Evolutionary conservation across 148 eudicot species (phyloP).

Genomic region (Bassia scoparia): DNA sequence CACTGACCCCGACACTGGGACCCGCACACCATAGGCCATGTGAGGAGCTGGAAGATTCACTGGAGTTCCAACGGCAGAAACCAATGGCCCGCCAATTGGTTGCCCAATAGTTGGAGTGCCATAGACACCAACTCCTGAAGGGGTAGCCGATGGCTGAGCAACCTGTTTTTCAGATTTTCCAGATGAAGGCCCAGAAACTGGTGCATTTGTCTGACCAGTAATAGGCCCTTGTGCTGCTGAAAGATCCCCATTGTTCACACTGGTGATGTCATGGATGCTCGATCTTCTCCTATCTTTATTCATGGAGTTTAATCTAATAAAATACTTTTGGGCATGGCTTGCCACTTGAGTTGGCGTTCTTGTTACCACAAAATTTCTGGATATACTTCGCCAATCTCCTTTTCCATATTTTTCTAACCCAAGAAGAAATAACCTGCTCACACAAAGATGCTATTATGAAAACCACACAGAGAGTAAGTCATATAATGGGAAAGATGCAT

Average conservation of each 20-base stretch:
- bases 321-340: slow-evolving; percentile 60
- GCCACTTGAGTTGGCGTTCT: slow-evolving; percentile 64
- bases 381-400: slow-evolving; percentile 70
- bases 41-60: slow-evolving; percentile 30
- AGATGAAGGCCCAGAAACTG: slow-evolving; percentile 32
- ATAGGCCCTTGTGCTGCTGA: slow-evolving; percentile 47
- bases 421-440: slow-evolving; percentile 49
- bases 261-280: slow-evolving; percentile 60
- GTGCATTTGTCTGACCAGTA: slow-evolving; percentile 46
- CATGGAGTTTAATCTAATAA: slow-evolving; percentile 53
- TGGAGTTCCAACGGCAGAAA: slow-evolving; percentile 46
- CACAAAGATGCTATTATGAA: neutral
- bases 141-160: slow-evolving; percentile 31
- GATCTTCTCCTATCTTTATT: slow-evolving; percentile 61
- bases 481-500: neutral
- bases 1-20: slow-evolving; percentile 47
- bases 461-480: neutral
- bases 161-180: slow-evolving; percentile 42
- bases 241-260: slow-evolving; percentile 36
- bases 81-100: slow-evolving; percentile 51
- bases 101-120: slow-evolving; percentile 63
- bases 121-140: slow-evolving; percentile 38
- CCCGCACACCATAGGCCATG: slow-evolving; percentile 41
- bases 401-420: slow-evolving; percentile 61
- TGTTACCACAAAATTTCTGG: slow-evolving; percentile 63